Conservation (phyloP, 305 asterid genomes). For the Fraxinus floribunda region DNA sequence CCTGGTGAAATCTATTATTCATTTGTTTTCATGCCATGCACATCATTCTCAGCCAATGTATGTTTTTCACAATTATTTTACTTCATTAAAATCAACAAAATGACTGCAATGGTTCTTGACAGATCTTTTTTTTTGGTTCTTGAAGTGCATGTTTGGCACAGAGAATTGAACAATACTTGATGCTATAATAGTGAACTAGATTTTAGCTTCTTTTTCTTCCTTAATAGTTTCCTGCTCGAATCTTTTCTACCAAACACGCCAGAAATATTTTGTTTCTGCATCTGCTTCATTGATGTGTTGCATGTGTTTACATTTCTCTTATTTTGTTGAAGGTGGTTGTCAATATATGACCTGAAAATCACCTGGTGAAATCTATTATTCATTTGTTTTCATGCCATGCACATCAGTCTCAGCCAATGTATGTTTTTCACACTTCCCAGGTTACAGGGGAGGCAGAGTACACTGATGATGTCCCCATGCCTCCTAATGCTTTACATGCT, state of each 20-base stretch:
- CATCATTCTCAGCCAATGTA: slow-evolving; percentile 18
- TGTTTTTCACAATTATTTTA: too few species aligned
- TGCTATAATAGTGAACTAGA: not conserved
- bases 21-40: not conserved
- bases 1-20: not conserved
- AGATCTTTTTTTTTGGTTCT: not conserved
- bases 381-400: not conserved
- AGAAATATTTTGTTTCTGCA: not conserved
- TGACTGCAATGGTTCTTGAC: not conserved
- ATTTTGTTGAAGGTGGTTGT: not conserved
- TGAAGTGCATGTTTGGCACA: not conserved
- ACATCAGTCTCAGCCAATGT: slow-evolving; percentile 15
- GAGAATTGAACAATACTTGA: not conserved
- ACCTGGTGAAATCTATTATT: not conserved
- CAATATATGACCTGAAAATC: not conserved
- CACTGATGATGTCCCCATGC: slow-evolving; percentile 88
- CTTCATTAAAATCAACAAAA: too few species aligned
- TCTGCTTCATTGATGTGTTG: not conserved
- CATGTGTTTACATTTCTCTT: not conserved
- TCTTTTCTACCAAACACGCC: not conserved
- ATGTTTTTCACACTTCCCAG: slow-evolving; percentile 39
- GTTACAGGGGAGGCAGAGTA: slow-evolving; percentile 99
- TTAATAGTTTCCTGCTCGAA: not conserved
- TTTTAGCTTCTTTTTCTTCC: not conserved
- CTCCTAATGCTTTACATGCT: slow-evolving; percentile 80